Conservation (phyloP, 495 filamentous ascomycete species). For the Penicillium tannophilum region DNA sequence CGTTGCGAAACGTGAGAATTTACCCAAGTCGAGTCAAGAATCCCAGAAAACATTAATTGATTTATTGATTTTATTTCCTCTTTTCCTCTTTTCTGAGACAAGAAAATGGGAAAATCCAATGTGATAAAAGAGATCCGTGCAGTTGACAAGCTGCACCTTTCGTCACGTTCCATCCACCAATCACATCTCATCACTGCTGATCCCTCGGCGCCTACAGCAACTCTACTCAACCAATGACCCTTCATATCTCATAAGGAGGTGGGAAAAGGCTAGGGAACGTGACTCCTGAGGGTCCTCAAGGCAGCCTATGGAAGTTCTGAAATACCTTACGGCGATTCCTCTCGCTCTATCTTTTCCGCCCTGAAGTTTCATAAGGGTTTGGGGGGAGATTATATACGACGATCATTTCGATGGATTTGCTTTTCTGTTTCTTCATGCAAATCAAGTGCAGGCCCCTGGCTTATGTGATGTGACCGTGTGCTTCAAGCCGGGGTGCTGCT, state of each 20-base stretch:
- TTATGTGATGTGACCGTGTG: constrained; percentile 30
- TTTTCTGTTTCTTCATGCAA: neutral
- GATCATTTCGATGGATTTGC: neutral
- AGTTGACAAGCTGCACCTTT: constrained; percentile 33
- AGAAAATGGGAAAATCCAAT: constrained; percentile 11
- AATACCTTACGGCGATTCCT: neutral
- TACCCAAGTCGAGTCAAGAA: neutral
- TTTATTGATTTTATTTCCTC: neutral
- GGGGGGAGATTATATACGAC: neutral
- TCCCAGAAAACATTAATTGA: no score
- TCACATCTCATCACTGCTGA: constrained; percentile 25
- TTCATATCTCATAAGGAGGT: neutral
- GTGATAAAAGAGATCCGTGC: constrained; percentile 32
- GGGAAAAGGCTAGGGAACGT: neutral
- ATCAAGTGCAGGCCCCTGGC: neutral
- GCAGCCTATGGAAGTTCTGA: constrained; percentile 4
- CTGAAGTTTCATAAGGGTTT: neutral
- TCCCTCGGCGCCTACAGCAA: constrained; percentile 29
- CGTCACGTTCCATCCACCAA: constrained; percentile 30
- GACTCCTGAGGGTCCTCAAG: neutral
- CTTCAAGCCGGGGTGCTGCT: constrained; percentile 14
- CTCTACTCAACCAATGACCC: constrained; percentile 22
- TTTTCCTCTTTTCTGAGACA: constrained; percentile 4
- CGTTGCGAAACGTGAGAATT: constrained; percentile 4
- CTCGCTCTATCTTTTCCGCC: neutral